These are phyloP conservation scores for Betula pendula DNA, from an alignment of 306 rosid species.

Conservation along the genomic window DNA sequence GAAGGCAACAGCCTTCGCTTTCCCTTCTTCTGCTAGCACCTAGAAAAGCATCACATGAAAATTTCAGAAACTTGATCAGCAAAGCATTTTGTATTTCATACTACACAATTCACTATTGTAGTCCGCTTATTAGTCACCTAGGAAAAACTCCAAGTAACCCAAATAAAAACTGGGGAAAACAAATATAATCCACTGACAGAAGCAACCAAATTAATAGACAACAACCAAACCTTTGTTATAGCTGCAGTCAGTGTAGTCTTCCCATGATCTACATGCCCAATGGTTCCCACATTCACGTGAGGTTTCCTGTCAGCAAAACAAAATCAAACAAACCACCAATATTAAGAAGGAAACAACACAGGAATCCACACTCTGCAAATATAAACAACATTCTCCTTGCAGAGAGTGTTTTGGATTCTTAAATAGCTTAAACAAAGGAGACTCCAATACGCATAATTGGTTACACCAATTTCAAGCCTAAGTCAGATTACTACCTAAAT, in stretches of 20 bases:
- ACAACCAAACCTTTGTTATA: slow-evolving; percentile 78
- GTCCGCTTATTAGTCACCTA: background rate
- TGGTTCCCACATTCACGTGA: slow-evolving; percentile 91
- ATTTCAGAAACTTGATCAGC: slow-evolving; percentile 17
- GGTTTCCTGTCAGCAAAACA: slow-evolving; percentile 64
- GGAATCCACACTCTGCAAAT: background rate
- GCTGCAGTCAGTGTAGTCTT: slow-evolving; percentile 97
- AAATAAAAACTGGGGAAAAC: background rate
- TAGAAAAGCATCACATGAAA: slow-evolving; percentile 25
- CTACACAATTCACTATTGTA: background rate
- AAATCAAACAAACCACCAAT: background rate
- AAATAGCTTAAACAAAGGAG: background rate
- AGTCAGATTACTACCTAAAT: background rate
- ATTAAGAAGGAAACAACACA: background rate
- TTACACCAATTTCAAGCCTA: background rate
- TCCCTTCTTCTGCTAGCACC: slow-evolving; percentile 93
- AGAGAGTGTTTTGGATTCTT: background rate
- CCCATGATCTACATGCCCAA: slow-evolving; percentile 96
- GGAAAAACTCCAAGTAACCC: background rate
- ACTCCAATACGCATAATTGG: background rate
- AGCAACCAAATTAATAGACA: slow-evolving; percentile 4
- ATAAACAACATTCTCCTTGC: background rate
- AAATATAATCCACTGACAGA: background rate
- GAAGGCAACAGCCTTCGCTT: slow-evolving; percentile 86
- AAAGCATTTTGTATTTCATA: background rate